Conservation (phyloP, 140 eudicot species). For the Erigeron philadelphicus region DNA sequence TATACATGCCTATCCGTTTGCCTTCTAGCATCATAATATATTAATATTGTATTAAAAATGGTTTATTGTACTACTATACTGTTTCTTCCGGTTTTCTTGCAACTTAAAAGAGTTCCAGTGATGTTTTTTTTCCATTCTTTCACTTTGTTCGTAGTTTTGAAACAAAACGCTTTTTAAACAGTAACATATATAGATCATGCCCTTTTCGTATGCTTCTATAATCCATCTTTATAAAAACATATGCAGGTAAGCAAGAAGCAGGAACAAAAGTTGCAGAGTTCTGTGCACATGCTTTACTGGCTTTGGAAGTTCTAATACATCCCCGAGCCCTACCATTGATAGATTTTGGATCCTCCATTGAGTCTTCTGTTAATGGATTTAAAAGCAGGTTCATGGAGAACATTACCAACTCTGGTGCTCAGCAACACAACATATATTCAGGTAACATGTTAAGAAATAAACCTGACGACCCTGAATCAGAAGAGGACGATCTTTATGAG, state of each 20-base stretch:
- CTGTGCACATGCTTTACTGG: conserved; percentile 71
- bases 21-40: no score
- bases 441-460: conserved; percentile 29
- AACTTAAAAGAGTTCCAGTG: no score
- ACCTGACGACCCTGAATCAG: conserved; percentile 41
- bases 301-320: conserved; percentile 80
- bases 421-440: conserved; percentile 19
- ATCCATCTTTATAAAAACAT: neutral
- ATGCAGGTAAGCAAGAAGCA: conserved; percentile 57
- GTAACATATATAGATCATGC: no score
- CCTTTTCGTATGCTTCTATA: neutral
- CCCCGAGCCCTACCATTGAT: conserved; percentile 66
- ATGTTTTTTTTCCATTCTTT: no score
- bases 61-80: no score
- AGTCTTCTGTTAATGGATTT: conserved; percentile 21
- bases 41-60: no score
- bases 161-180: no score
- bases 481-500: conserved; percentile 49
- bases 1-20: no score
- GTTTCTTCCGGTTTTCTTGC: no score
- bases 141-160: no score
- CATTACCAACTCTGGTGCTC: conserved; percentile 25
- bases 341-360: conserved; percentile 36
- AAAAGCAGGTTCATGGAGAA: conserved; percentile 29
- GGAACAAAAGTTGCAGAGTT: conserved; percentile 68